Conservation (phyloP, 23 red algal genomes). For the Gracilariopsis chorda region DNA sequence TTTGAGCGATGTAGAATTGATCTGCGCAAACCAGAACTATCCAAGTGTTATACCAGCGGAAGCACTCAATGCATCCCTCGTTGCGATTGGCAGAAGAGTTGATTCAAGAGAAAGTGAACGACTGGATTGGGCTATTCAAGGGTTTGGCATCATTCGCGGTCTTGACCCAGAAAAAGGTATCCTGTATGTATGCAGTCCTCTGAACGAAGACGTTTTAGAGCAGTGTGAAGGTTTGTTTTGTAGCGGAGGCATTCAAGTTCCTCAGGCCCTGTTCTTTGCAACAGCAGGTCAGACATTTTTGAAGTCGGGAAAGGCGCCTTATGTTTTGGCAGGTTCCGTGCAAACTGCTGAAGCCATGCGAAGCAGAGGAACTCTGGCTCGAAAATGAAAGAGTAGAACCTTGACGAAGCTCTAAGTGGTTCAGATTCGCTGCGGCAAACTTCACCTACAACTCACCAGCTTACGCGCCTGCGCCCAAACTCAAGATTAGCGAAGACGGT, state of each 20-base stretch:
- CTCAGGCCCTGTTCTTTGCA: slow-evolving; percentile 4
- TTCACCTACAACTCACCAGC: too few relatives aligned
- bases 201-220: neutral
- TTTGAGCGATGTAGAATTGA: neutral
- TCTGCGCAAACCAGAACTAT: neutral
- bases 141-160: neutral
- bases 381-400: too few relatives aligned
- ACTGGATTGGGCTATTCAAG: neutral
- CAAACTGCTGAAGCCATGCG: slow-evolving; percentile 7
- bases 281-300: neutral
- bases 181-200: neutral
- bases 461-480: too few relatives aligned
- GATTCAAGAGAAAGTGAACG: too few relatives aligned
- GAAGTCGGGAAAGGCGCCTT: neutral
- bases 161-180: neutral
- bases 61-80: neutral
- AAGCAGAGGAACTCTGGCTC: neutral
- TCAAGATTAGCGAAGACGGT: too few relatives aligned
- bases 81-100: neutral
- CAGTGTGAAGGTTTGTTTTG: neutral
- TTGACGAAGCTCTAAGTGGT: too few relatives aligned
- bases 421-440: too few relatives aligned
- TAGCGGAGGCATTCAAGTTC: neutral
- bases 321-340: neutral
- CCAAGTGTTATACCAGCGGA: neutral